These are phyloP conservation scores for Fusarium albidum DNA, from an alignment of 2,329 filamentous ascomycete species.

Conservation along the genomic window DNA sequence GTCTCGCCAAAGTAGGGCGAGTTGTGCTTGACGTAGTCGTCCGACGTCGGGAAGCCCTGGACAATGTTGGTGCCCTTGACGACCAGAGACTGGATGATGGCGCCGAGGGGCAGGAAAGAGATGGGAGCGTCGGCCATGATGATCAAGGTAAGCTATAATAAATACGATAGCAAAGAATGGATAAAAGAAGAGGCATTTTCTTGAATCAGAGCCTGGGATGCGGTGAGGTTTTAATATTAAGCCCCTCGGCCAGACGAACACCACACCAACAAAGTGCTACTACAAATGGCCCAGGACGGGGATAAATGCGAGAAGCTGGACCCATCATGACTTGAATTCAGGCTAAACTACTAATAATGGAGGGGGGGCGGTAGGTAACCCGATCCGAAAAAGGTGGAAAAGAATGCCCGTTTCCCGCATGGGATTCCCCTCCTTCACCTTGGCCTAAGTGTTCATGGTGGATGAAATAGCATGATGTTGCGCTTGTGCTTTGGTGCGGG, in stretches of 20 bases:
- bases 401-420: not conserved
- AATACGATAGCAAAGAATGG: not conserved
- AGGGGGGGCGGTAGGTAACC: too few species aligned
- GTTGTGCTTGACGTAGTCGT: conserved; percentile 80
- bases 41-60: conserved; percentile 79
- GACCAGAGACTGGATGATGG: conserved; percentile 82
- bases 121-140: conserved; percentile 59
- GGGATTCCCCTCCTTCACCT: conserved; percentile 3
- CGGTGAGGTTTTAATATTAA: conserved; percentile 30
- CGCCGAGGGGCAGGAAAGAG: conserved; percentile 77
- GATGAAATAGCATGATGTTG: conserved; percentile 8
- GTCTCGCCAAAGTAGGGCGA: conserved; percentile 88
- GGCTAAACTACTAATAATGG: conserved; percentile 38
- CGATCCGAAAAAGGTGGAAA: conserved; percentile 12
- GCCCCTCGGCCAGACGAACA: conserved; percentile 20
- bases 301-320: conserved; percentile 36
- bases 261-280: not conserved
- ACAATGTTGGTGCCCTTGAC: conserved; percentile 87
- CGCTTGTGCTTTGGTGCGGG: conserved; percentile 26
- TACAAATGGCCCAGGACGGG: conserved; percentile 7
- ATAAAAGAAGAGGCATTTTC: conserved; percentile 3
- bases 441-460: not conserved
- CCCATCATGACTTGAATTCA: conserved; percentile 39
- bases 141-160: conserved; percentile 14
- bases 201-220: conserved; percentile 19